A percentile compares a stretch with the other conserved stretches of the same genome.
Evolutionary conservation across 2,329 filamentous ascomycete species (phyloP).

Genomic region (Penicillium sp.): DNA sequence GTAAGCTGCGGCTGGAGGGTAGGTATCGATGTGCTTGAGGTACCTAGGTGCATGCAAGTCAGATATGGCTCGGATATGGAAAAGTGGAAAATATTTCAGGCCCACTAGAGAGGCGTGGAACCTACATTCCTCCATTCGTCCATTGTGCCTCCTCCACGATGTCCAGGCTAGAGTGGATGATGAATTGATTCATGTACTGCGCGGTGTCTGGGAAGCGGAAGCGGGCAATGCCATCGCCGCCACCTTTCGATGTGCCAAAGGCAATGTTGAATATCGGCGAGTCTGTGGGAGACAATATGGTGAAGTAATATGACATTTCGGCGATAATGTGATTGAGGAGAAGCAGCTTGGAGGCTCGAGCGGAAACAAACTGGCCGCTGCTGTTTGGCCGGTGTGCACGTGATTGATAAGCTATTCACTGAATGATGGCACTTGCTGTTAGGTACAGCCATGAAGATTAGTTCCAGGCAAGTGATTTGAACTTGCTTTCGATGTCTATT

Average conservation of each 20-base stretch:
- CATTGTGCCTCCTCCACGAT: slow-evolving; percentile 97
- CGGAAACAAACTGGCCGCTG: neutral
- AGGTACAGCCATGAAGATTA: too few relatives aligned
- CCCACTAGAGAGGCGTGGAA: too few relatives aligned
- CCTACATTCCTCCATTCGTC: slow-evolving; percentile 77
- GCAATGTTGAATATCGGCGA: slow-evolving; percentile 95
- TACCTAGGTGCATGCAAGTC: slow-evolving; percentile 60
- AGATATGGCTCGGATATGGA: too few relatives aligned
- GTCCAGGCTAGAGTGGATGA: slow-evolving; percentile 89
- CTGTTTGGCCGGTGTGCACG: slow-evolving; percentile 4
- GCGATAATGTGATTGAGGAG: slow-evolving; percentile 5
- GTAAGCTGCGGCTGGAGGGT: slow-evolving; percentile 79
- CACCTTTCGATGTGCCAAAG: slow-evolving; percentile 93
- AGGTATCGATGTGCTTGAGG: slow-evolving; percentile 93
- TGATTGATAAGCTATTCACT: slow-evolving; percentile 16
- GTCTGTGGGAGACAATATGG: slow-evolving; percentile 91
- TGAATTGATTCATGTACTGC: slow-evolving; percentile 94
- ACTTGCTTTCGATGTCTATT: too few relatives aligned
- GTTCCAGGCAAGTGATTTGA: too few relatives aligned
- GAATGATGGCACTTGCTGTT: too few relatives aligned
- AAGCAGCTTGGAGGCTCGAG: slow-evolving; percentile 3
- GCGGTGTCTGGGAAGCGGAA: slow-evolving; percentile 88
- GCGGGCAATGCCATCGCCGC: slow-evolving; percentile 85
- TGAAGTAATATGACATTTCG: slow-evolving; percentile 97
- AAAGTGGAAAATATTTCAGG: too few relatives aligned